Evolutionary conservation across 352 stramenopile species (phyloP).

Genomic region (Blastocystis sp.): DNA sequence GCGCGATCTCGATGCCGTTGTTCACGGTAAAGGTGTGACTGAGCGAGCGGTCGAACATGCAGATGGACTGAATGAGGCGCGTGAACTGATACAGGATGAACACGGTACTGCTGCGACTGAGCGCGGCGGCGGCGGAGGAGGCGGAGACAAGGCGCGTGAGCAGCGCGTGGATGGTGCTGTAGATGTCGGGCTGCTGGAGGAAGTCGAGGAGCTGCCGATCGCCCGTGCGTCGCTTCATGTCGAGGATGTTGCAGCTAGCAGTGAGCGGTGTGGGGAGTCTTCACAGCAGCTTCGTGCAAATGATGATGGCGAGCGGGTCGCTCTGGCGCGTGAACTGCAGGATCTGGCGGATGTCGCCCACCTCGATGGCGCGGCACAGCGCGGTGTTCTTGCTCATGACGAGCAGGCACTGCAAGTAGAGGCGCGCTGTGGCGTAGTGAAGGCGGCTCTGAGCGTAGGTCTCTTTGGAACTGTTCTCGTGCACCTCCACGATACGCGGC

Average conservation of each 20-base stretch:
- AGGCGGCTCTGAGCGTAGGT: constrained; percentile 35
- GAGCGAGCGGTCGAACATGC: constrained; percentile 7
- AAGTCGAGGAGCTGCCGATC: constrained; percentile 20
- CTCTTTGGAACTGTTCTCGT: neutral
- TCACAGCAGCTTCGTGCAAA: constrained; percentile 45
- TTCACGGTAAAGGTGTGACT: constrained; percentile 14
- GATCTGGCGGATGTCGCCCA: neutral
- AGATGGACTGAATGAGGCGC: constrained; percentile 22
- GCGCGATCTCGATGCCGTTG: constrained; percentile 58
- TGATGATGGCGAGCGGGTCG: constrained; percentile 20
- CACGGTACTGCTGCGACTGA: neutral
- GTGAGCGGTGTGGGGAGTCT: neutral
- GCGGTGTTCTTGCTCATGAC: constrained; percentile 6
- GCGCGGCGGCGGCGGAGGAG: neutral
- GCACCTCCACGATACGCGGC: neutral
- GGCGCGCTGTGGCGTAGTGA: neutral
- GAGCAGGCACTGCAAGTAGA: constrained; percentile 32
- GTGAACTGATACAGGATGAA: constrained; percentile 24
- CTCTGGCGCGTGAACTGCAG: constrained; percentile 12
- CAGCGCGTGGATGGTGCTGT: constrained; percentile 11
- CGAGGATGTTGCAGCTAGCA: constrained; percentile 10
- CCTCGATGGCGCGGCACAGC: constrained; percentile 1
- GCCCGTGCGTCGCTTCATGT: neutral
- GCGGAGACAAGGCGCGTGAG: neutral
- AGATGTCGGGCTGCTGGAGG: neutral